Conservation (phyloP, 371 early-diverging fungal genomes). For the Saksenaea oblongispora region DNA sequence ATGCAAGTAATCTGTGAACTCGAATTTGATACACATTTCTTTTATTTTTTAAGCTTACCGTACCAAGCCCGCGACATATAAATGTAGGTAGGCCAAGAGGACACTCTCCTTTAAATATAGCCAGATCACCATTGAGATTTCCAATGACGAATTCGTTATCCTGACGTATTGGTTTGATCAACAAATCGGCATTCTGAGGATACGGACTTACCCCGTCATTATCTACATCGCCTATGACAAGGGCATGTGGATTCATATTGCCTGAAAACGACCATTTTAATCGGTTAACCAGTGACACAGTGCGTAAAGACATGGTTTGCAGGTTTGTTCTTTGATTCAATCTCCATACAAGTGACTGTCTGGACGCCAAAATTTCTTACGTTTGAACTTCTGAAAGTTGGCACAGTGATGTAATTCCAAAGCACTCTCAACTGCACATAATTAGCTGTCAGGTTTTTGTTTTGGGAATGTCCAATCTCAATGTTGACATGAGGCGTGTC, state of each 20-base stretch:
- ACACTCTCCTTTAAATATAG: slow-evolving; percentile 77
- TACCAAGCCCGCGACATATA: slow-evolving; percentile 63
- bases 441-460: too few species aligned
- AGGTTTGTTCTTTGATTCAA: too few species aligned
- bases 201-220: slow-evolving; percentile 66
- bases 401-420: too few species aligned
- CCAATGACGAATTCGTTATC: slow-evolving; percentile 86
- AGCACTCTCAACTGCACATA: too few species aligned
- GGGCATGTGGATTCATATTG: slow-evolving; percentile 80
- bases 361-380: too few species aligned
- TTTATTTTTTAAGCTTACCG: slow-evolving; percentile 38
- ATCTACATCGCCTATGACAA: slow-evolving; percentile 83
- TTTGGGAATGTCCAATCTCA: too few species aligned
- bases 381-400: too few species aligned
- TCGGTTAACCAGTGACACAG: slow-evolving; percentile 72
- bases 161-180: slow-evolving; percentile 31
- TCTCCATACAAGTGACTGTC: too few species aligned
- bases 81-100: slow-evolving; percentile 52
- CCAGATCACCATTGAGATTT: slow-evolving; percentile 74
- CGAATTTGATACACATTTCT: not conserved
- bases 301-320: slow-evolving; percentile 43
- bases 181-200: not conserved
- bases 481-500: too few species aligned
- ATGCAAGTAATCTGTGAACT: slow-evolving; percentile 32
- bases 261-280: slow-evolving; percentile 79